Conservation (phyloP, 768 basidiomycete species). For the Kondoa malvinella region DNA sequence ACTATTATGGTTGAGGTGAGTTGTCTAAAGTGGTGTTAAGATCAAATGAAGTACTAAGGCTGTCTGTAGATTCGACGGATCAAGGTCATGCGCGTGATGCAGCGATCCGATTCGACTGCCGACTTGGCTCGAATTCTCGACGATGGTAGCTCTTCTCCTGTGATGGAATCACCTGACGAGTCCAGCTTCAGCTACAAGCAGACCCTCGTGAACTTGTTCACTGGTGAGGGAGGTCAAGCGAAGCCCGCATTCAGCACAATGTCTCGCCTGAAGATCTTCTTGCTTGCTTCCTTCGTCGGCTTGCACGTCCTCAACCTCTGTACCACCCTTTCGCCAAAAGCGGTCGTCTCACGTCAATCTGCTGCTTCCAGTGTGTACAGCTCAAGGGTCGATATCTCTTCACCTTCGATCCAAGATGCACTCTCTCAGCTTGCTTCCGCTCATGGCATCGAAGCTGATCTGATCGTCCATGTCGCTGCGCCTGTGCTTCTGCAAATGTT, state of each 20-base stretch:
- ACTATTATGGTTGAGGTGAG: constrained; percentile 88
- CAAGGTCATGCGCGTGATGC: constrained; percentile 35
- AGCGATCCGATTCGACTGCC: constrained; percentile 27
- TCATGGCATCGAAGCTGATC: constrained; percentile 27
- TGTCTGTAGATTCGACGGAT: constrained; percentile 35
- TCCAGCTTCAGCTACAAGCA: constrained; percentile 17
- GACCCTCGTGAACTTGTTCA: constrained; percentile 19
- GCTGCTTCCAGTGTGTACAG: constrained; percentile 28
- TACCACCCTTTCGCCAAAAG: constrained; percentile 65
- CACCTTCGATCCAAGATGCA: constrained; percentile 43
- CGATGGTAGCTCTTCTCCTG: constrained; percentile 16
- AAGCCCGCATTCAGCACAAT: constrained; percentile 55
- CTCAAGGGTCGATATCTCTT: constrained; percentile 54
- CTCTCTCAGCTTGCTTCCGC: constrained; percentile 43
- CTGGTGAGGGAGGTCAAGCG: constrained; percentile 19
- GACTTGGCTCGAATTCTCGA: constrained; percentile 25
- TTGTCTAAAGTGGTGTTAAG: not conserved
- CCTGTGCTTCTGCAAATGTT: constrained; percentile 44
- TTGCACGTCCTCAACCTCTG: constrained; percentile 84
- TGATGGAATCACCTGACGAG: constrained; percentile 13
- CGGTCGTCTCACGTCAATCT: constrained; percentile 39
- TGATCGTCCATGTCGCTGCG: constrained; percentile 48
- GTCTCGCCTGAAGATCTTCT: constrained; percentile 67
- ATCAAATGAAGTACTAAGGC: not conserved
- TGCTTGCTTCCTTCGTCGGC: constrained; percentile 78